Percentiles rank a stretch among this genome's conserved stretches.
Conservation (phyloP, 257 asterid genomes). For the Solanum chiquidenum region DNA sequence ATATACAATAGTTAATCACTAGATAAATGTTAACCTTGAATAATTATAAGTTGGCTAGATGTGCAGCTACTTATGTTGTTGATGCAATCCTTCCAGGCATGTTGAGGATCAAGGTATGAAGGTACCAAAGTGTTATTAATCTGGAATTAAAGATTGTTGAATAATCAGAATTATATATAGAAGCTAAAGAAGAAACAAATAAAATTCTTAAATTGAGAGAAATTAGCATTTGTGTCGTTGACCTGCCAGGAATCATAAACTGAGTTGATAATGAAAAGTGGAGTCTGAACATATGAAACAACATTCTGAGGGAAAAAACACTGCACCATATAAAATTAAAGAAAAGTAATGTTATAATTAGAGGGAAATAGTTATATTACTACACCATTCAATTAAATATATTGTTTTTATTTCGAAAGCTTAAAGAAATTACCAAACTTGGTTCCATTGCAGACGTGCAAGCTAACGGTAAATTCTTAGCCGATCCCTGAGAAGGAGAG, state of each 20-base stretch:
- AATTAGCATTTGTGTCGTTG: not conserved
- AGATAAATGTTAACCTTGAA: not conserved
- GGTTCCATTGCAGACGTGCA: constrained; percentile 44
- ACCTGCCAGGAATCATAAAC: not conserved
- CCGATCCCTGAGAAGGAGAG: constrained; percentile 47
- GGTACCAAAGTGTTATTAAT: not conserved
- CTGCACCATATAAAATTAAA: not conserved
- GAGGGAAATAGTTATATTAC: not conserved
- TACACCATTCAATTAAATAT: not conserved
- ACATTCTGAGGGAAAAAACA: not conserved
- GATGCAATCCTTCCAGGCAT: not conserved
- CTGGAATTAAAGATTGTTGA: not conserved
- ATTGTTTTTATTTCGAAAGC: not conserved
- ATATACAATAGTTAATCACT: not conserved
- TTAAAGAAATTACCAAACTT: constrained; percentile 34
- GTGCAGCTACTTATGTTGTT: not conserved
- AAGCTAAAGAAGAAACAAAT: not conserved
- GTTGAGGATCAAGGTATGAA: not conserved
- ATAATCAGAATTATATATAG: not conserved
- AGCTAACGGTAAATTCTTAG: constrained; percentile 21
- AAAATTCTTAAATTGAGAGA: not conserved
- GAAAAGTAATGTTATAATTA: not conserved
- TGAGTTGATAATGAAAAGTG: not conserved
- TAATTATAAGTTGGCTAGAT: not conserved
- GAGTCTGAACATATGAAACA: not conserved